Evolutionary conservation across 768 basidiomycete species (phyloP).

Genomic region (Serendipita sp.): DNA sequence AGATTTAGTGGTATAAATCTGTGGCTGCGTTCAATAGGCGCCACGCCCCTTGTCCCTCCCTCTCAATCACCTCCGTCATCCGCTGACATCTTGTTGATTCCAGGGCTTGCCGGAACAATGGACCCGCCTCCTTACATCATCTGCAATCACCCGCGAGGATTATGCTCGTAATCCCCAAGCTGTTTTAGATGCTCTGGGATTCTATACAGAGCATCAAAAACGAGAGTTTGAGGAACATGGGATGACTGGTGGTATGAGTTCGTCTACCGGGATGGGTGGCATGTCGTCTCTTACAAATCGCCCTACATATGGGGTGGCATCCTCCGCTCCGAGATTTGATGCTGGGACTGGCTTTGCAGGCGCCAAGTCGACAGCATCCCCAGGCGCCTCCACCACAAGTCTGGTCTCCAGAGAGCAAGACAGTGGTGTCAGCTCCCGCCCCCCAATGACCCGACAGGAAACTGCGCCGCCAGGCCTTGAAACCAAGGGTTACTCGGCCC

Average conservation of each 20-base stretch:
- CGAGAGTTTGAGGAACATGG: constrained; percentile 63
- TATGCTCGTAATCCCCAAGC: constrained; percentile 95
- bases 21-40: no score
- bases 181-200: constrained; percentile 92
- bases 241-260: constrained; percentile 20
- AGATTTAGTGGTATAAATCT: no score
- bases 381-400: constrained; percentile 27
- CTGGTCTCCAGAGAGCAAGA: constrained; percentile 3
- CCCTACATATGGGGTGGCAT: constrained; percentile 22
- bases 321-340: constrained; percentile 57
- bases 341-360: constrained; percentile 89
- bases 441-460: constrained; percentile 31
- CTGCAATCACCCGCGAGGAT: constrained; percentile 95
- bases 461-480: constrained; percentile 23
- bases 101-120: constrained; percentile 96
- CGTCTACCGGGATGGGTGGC: constrained; percentile 14
- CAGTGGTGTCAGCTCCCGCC: constrained; percentile 17
- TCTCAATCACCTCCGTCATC: not conserved
- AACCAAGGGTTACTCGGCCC: constrained; percentile 26
- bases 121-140: constrained; percentile 92
- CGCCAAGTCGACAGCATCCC: constrained; percentile 16
- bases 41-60: not conserved
- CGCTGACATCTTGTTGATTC: constrained; percentile 1
- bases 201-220: constrained; percentile 96
- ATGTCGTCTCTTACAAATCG: constrained; percentile 15